Base-by-base conservation (phyloP, 1,284 basidiomycete species). In the Melampsora larici-populina region DNA sequence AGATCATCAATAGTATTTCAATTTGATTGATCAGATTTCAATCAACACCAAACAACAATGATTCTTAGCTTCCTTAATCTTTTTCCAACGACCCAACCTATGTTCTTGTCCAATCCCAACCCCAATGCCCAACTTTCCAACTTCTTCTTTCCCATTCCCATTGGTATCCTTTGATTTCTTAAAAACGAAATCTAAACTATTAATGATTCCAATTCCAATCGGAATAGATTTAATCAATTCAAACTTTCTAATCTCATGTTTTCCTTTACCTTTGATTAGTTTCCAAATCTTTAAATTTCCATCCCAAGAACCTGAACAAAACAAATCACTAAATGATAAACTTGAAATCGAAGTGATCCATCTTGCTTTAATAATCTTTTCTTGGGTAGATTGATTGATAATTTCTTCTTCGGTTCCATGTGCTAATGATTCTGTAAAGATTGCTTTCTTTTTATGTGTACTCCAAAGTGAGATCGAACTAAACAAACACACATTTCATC, bases 231-330 rank as follows among this genome's bases (percentile, higher is more conserved):
- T 8, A 87, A 84, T 84, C 98, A 97, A 0, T 90, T 90, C 82
- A 65, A 74, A 74, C 17, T 65, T 51, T 48, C 26, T 76, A 64
- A 76, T 68, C 15, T 76, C 65, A 21, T 66, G 18, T 29, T 36
- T 26, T 11, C 65, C 51, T 13, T 24, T 62, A 17, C 95, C 85
- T 78, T 88, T 89, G 0, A 87, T 81, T 46, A 99, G 85, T 81
- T 91, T 90, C 96, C 96, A 99, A 81, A 99, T 85, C 40, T 91
- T 89, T 81, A 99, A 89, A 66, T 86, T 82, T 55, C 93, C 93
- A 80, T 97, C 94, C 91, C 92, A 98, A 18, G 94, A 97, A 21
- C 95, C 93, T 17, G 93, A 94, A 0, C 89, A 93, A 81, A 99
- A 93, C 3, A 96, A 82, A 84, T 99, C 94, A 8, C 93, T 92